Evolutionary conservation across 2,329 filamentous ascomycete species (phyloP), one percentile per base, ranked within the genome.

Genomic region (Zopfia rhizophila): DNA sequence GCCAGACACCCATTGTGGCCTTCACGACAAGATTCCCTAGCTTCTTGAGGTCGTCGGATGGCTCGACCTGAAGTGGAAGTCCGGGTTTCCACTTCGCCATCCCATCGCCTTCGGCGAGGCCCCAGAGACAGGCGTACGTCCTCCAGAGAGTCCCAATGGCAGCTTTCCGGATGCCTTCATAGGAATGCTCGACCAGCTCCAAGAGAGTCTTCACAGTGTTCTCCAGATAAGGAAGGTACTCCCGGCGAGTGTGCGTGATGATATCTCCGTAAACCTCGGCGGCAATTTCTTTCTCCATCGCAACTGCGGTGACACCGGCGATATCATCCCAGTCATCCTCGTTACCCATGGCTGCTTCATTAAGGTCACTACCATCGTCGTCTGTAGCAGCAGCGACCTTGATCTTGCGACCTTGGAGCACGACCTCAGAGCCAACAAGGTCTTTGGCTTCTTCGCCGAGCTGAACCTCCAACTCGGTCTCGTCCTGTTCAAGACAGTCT

Each of bases 281-380:
- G 25, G 94, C 93, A 61, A 97, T 95, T 75, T 99, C 94, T 76
- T 97, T 97, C 81, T 97, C 94, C 63, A 96, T 84, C 17, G 93
- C 91, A 43, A 97, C 84, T 40, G 91, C 91, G 18, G 91, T 95
- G 52, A 95, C 89, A 38, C 90, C 90, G 46, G 85, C 87, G 35
- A 95, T 80, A 61, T 91, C 89, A 61, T 91, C 88, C 83, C 90
- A 91, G 51, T 91, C 90, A 47, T 91, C 90, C 30, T 93, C 89
- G 36, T 91, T 88, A 29, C 91, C 89, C 53, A 88, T 87, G 31
- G 64, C 65, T 42, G 68, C 71, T 33, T 69, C 66, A 40, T 69
- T 69, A 18, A 69, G 53, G 32, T 91, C 89, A 51, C 87, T 83
- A 25, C 84, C 85, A 24, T 84, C 85, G 49, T 80, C 81, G 27